A percentile compares a stretch with the other conserved stretches of the same genome.
phyloP scores from a whole-genome alignment of 208 protist genomes.

The Acanthamoeba healyi region DNA sequence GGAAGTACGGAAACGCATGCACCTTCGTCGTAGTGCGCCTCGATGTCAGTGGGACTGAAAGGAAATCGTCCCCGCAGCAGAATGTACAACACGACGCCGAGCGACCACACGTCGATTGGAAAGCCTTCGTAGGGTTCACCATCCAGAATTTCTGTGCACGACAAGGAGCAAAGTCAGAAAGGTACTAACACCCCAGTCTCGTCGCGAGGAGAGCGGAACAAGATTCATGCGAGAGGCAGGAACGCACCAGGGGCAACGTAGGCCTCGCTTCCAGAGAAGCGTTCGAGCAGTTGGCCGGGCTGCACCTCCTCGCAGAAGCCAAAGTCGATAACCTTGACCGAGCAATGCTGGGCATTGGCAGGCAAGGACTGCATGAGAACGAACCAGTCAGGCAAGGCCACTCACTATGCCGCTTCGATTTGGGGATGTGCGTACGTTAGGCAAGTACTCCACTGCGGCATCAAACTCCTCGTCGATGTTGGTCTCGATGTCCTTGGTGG shows the following conservation, averaged over 20 bases:
- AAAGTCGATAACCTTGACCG: constrained; percentile 62
- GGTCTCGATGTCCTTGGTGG: neutral
- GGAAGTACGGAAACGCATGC: neutral
- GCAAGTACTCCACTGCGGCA: neutral
- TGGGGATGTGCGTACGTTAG: neutral
- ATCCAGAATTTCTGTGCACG: constrained; percentile 36
- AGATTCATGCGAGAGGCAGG: too few relatives aligned
- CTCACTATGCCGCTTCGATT: neutral
- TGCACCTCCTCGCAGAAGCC: constrained; percentile 51
- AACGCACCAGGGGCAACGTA: constrained; percentile 57
- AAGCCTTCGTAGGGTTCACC: constrained; percentile 44
- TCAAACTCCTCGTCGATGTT: constrained; percentile 20
- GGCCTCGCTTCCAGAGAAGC: constrained; percentile 44
- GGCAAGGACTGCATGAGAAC: constrained; percentile 25
- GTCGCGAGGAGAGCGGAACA: too few relatives aligned
- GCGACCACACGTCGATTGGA: constrained; percentile 40
- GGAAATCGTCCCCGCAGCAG: constrained; percentile 33
- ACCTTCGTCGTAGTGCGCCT: constrained; percentile 42
- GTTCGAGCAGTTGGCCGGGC: constrained; percentile 47
- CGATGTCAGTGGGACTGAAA: constrained; percentile 50
- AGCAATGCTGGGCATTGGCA: constrained; percentile 6
- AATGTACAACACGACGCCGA: constrained; percentile 64
- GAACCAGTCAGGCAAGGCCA: too few relatives aligned
- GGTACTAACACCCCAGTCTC: too few relatives aligned
- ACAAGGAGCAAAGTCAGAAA: neutral